Evolutionary conservation across 179 eudicot genomes (phyloP).

Genomic region (Kewa caespitosa): DNA sequence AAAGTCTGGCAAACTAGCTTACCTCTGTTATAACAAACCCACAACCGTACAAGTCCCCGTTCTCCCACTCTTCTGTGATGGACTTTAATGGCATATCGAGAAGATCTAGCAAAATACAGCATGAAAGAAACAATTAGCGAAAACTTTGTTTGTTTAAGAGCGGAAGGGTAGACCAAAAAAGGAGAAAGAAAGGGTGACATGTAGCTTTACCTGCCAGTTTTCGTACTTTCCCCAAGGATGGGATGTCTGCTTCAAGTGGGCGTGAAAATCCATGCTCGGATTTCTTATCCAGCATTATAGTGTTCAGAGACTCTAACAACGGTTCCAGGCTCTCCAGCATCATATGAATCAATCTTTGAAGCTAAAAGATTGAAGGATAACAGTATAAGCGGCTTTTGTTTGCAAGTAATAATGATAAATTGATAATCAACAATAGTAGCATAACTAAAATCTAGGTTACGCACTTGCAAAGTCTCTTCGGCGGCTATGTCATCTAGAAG

Average conservation of each 20-base stretch:
- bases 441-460: slow-evolving; percentile 9
- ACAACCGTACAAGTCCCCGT: slow-evolving; percentile 71
- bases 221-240: slow-evolving; percentile 65
- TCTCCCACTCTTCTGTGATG: slow-evolving; percentile 84
- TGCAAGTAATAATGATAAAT: too few relatives aligned
- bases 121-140: slow-evolving; percentile 4
- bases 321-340: slow-evolving; percentile 77
- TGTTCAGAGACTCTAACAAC: slow-evolving; percentile 52
- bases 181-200: not conserved
- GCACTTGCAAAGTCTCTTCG: slow-evolving; percentile 89
- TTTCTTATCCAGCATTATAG: slow-evolving; percentile 35
- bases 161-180: not conserved
- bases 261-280: slow-evolving; percentile 39
- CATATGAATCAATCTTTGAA: slow-evolving; percentile 71
- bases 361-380: slow-evolving; percentile 46
- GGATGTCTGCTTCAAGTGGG: slow-evolving; percentile 54
- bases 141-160: not conserved
- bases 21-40: slow-evolving; percentile 77
- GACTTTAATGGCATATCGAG: slow-evolving; percentile 90
- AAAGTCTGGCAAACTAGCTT: slow-evolving; percentile 22
- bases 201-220: slow-evolving; percentile 59
- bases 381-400: not conserved
- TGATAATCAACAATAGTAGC: not conserved
- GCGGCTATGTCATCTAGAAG: slow-evolving; percentile 95
- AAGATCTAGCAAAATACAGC: slow-evolving; percentile 49